Base-by-base conservation (phyloP, 2,329 filamentous ascomycete species). In the Celoporthe dispersa region DNA sequence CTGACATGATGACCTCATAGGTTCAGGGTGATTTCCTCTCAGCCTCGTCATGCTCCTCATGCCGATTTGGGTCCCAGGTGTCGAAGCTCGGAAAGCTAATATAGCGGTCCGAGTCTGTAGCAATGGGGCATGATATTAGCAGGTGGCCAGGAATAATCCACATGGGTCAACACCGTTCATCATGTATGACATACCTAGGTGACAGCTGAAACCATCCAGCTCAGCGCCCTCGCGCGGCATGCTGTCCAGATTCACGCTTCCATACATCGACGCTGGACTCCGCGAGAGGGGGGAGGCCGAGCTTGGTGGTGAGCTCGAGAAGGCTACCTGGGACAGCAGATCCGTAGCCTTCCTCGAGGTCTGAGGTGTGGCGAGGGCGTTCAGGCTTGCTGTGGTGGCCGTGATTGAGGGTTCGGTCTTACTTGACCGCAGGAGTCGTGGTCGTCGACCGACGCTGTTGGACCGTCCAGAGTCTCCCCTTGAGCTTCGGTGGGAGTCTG, bases 81-180 rank as follows among this genome's bases (percentile, higher is more conserved):
- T 93, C 91, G 78, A 92, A 92, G 78, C 87, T 91, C 22, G 91
- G 91, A 77, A 93, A 93, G 82, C 90, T 92, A 76, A 91, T 90
- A 79, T 93, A 93, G 72, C 88, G 86, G 68, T 83, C 86, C 75
- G 81, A 80, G 65, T 79, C 79, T 81, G 72, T 33, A 48, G 22
- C 7, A 68, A 48, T 61, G 39, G 68, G 51, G 28, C 62, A 48
- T 73, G 75, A 65, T 76, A 68, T 68, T 19, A 73, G 55, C 37
- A 57, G 71, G 70, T 53, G n/a, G 67, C 74, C 66, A 72, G 71
- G 61, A 64, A 14, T 48, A 2, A 19, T 33, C 8, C 28, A 19
- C 28, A 16, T 16, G 11, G 53, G 25, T 22, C 53, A 31, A 28
- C 53, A n/a, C 44, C 44, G n/a, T n/a, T n/a, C n/a, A 11, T n/a